Evolutionary conservation across 352 stramenopile genomes (phyloP), one percentile per base, ranked within the genome.

Genomic region (Globisporangium camurandrum): DNA sequence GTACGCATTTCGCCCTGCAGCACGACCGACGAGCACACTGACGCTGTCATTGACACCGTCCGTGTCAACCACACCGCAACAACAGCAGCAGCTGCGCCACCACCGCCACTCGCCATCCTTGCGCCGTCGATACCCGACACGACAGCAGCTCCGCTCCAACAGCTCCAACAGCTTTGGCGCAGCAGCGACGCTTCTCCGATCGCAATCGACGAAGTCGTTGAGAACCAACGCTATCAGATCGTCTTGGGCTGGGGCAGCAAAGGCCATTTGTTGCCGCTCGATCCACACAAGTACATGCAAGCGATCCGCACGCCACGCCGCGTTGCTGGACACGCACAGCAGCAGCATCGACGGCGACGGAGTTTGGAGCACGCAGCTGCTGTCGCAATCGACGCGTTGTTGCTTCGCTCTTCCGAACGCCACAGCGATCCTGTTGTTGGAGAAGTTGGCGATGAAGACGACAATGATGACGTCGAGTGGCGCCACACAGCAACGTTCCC

Each of bases 181-280:
- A n/a, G n/a, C n/a, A n/a, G 4, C 10, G 2, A 2, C 9, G 10
- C 11, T 16, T 10, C 33, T 27, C 10, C 17, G 4, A 33, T 78
- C 2, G 57, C 64, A 26, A 51, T 66, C 0, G 75, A 87, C 46
- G 66, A 84, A 61, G 69, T 89, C 31, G 86, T 66, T 49, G 78
- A 89, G 53, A 62, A 86, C 48, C 75, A 89, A 52, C 69, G 78
- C 14, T 85, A 86, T 46, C 78, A 89, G 43, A 61, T 71, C 37
- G 59, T 89, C 31, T 61, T 89, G 16, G 72, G 78, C 20, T 89
- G 78, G 78, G 78, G 78, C n/a, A 71, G 75, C 19, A 87, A 82
- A 49, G 78, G 78, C 36, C 75, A 86, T 38, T 67, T 89, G 45
- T 54, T 89, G 38, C 78, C 78, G 24, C 55, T 89, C 31, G 78